Evolutionary conservation across 305 asterid genomes (phyloP).

Genomic region (Fraxinus angustifolia): DNA sequence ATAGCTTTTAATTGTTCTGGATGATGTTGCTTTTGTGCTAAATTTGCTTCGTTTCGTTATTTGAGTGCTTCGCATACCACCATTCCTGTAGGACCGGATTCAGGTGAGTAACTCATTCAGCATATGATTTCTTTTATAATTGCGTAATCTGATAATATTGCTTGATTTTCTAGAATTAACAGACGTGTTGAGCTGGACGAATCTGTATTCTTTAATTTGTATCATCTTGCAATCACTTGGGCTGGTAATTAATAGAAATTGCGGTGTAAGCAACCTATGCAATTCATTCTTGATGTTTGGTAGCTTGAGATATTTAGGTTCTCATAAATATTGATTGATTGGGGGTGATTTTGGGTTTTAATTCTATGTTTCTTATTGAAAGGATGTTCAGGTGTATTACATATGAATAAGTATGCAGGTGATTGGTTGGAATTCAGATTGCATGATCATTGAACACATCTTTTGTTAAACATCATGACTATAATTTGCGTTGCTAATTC

Average conservation of each 20-base stretch:
- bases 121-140: constrained; percentile 9
- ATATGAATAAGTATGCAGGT: not conserved
- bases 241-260: not conserved
- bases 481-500: not conserved
- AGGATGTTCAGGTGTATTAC: not conserved
- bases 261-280: not conserved
- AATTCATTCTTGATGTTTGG: not conserved
- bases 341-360: not conserved
- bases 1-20: constrained; percentile 16
- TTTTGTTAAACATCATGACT: not conserved
- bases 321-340: not conserved
- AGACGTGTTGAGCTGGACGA: constrained; percentile 23
- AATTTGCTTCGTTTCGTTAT: constrained; percentile 32
- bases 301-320: not conserved
- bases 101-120: constrained; percentile 40
- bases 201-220: constrained; percentile 16
- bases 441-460: not conserved
- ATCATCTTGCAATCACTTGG: not conserved
- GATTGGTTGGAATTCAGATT: not conserved
- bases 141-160: constrained; percentile 3
- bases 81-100: constrained; percentile 23
- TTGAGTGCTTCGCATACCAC: constrained; percentile 34
- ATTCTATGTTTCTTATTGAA: not conserved
- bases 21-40: constrained; percentile 28
- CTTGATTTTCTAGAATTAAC: constrained; percentile 17